phyloP scores from a whole-genome alignment of 1,284 basidiomycete species.

The Boletus semigastroideus region DNA sequence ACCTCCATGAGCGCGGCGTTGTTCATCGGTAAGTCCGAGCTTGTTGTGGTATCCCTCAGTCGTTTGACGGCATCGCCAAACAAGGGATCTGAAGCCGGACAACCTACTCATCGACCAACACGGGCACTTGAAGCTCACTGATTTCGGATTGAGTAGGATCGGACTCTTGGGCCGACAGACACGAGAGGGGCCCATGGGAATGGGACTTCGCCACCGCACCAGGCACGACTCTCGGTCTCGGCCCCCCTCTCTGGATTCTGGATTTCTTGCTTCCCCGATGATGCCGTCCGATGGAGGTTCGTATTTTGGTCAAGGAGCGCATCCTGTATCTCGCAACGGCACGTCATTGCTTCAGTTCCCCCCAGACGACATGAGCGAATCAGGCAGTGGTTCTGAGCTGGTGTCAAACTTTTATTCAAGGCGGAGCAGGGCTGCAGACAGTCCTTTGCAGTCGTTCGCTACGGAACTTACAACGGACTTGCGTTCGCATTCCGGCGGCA shows the following conservation, averaged over 20 bases:
- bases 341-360: constrained; percentile 64
- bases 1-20: constrained; percentile 90
- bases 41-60: constrained; percentile 1
- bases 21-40: constrained; percentile 85
- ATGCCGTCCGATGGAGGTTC: constrained; percentile 69
- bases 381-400: constrained; percentile 79
- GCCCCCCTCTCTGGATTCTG: constrained; percentile 81
- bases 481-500: constrained; percentile 58
- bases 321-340: constrained; percentile 55
- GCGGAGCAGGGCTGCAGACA: constrained; percentile 60
- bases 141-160: constrained; percentile 96
- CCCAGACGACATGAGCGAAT: constrained; percentile 81
- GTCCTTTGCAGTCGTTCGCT: constrained; percentile 79
- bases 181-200: constrained; percentile 66
- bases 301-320: constrained; percentile 74
- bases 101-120: constrained; percentile 96
- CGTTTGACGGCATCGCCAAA: constrained; percentile 14
- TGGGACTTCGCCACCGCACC: constrained; percentile 50
- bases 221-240: constrained; percentile 69
- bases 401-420: constrained; percentile 57
- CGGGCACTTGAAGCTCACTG: constrained; percentile 95
- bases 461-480: constrained; percentile 80
- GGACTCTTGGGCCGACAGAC: constrained; percentile 97
- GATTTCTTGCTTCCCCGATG: constrained; percentile 73
- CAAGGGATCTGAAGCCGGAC: constrained; percentile 96